Evolutionary conservation across 2,329 filamentous ascomycete species (phyloP).

Genomic region (Stagonosporopsis cucurbitacearum): DNA sequence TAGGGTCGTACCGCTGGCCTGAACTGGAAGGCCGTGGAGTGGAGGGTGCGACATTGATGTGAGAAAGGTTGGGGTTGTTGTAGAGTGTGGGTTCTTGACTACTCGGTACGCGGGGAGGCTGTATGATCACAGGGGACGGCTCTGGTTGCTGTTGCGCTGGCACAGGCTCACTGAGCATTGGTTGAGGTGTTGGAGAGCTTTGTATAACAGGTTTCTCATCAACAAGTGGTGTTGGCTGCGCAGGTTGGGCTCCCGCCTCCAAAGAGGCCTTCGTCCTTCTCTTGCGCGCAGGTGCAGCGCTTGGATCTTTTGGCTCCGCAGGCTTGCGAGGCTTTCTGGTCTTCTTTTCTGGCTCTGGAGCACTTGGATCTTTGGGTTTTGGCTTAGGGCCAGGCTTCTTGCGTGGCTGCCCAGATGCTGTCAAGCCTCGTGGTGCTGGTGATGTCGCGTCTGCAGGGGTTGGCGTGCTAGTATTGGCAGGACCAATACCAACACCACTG

Average conservation of each 20-base stretch:
- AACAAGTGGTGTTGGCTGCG: slow-evolving; percentile 28
- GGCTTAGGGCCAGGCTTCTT: slow-evolving; percentile 55
- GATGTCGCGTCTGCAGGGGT: slow-evolving; percentile 41
- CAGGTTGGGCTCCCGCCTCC: slow-evolving; percentile 36
- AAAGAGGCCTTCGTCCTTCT: slow-evolving; percentile 52
- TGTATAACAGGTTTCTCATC: slow-evolving; percentile 37
- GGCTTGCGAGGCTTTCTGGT: slow-evolving; percentile 55
- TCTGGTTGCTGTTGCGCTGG: slow-evolving; percentile 35
- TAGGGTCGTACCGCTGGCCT: slow-evolving; percentile 88
- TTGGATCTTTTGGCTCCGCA: slow-evolving; percentile 58
- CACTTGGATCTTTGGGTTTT: slow-evolving; percentile 46
- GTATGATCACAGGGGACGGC: slow-evolving; percentile 33
- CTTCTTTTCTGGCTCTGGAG: slow-evolving; percentile 50
- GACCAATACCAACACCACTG: slow-evolving; percentile 41
- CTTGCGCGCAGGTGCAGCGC: slow-evolving; percentile 56
- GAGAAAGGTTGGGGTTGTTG: slow-evolving; percentile 46
- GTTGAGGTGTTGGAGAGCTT: slow-evolving; percentile 37
- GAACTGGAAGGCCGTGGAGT: slow-evolving; percentile 66
- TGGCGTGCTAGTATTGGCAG: slow-evolving; percentile 33
- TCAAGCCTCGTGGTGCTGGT: slow-evolving; percentile 40
- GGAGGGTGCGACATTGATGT: slow-evolving; percentile 55
- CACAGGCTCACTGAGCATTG: slow-evolving; percentile 36
- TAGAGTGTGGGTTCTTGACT: slow-evolving; percentile 49
- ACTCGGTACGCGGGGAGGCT: slow-evolving; percentile 44
- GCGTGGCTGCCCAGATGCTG: slow-evolving; percentile 46